phyloP scores from a whole-genome alignment of 1,284 basidiomycete species.

The Abortiporus biennis region DNA sequence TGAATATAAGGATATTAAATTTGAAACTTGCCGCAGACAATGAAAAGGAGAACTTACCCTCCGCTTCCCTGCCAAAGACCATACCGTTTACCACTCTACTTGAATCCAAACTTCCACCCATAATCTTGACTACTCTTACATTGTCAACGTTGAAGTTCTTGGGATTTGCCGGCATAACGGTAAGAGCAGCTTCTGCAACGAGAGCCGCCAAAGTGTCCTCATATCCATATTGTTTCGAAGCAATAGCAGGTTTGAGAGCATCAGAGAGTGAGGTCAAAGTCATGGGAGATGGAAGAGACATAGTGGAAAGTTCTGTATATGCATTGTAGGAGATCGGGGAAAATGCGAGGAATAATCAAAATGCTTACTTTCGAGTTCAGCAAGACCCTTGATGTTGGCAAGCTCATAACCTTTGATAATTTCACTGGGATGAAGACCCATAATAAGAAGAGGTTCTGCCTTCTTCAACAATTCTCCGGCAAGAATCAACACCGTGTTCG shows the following conservation, averaged over 20 bases:
- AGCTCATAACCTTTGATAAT: constrained; percentile 95
- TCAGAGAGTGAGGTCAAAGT: constrained; percentile 71
- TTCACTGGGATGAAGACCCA: constrained; percentile 96
- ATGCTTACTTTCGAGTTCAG: constrained; percentile 85
- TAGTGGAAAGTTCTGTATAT: constrained; percentile 54
- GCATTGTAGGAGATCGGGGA: neutral
- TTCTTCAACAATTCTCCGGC: constrained; percentile 95
- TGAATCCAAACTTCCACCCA: constrained; percentile 82
- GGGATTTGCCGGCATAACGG: constrained; percentile 86
- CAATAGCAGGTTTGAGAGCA: constrained; percentile 88
- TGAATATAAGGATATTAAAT: constrained; percentile 20
- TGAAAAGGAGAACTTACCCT: constrained; percentile 48
- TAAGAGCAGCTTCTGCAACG: constrained; percentile 89
- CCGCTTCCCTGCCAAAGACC: constrained; percentile 96
- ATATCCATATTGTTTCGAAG: constrained; percentile 95
- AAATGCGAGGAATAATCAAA: constrained; percentile 9
- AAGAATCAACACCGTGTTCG: constrained; percentile 93
- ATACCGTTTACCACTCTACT: constrained; percentile 95
- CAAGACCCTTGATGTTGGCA: constrained; percentile 80
- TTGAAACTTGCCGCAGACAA: neutral
- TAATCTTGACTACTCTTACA: constrained; percentile 97
- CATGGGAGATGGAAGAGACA: constrained; percentile 71
- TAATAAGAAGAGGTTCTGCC: constrained; percentile 87
- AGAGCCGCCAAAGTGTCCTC: constrained; percentile 82
- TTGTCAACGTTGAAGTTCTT: constrained; percentile 97